Base-by-base conservation (phyloP, 345 rosid genomes). In the Citrus trifoliata region DNA sequence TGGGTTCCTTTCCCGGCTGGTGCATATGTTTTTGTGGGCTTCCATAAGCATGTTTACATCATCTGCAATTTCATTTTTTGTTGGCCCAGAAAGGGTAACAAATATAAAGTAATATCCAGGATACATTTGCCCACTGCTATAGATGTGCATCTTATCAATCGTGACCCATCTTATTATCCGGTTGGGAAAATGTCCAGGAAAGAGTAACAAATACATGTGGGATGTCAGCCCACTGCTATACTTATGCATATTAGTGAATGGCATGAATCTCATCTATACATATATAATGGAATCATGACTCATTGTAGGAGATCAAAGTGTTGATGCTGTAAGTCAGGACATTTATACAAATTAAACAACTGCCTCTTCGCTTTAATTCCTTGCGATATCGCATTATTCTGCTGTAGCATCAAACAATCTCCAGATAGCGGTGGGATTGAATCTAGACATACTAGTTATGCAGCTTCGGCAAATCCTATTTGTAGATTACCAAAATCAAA, bases 1-100 rank as follows among this genome's bases (percentile, higher is more conserved):
- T 80, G 86, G 85, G 90, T 84, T 88, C 79, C 83, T 81, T 88
- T 84, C 87, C 86, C 90, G 83, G 87, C 90, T 84, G 89, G 83
- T 84, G 89, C 87, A 59, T 37, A 1, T 22, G 10, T 7, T 56
- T 6, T 56, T 56, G n/a, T 1, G n/a, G 61, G 61, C 9, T 56
- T 7, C 51, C 18, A 46, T 46, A 46, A 46, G 18, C 51, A 13
- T 13, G 51, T 46, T 46, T 13, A 13, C 18, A 46, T 46, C 48
- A 42, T 10, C 48, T 3, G 16, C 16, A 42, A 13, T 46, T 46
- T 46, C 51, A 46, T 46, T 46, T 46, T 46, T 46, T 13, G 51
- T 13, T 42, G 51, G 51, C 51, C 51, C 51, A 1, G 51, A 46
- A 46, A 46, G 51, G 1, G 18, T 46, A 46, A 46, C 51, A 46